Evolutionary conservation across 371 early-diverging fungal species (phyloP), one percentile per base, ranked within the genome.

Genomic region (Smittium mucronatum): DNA sequence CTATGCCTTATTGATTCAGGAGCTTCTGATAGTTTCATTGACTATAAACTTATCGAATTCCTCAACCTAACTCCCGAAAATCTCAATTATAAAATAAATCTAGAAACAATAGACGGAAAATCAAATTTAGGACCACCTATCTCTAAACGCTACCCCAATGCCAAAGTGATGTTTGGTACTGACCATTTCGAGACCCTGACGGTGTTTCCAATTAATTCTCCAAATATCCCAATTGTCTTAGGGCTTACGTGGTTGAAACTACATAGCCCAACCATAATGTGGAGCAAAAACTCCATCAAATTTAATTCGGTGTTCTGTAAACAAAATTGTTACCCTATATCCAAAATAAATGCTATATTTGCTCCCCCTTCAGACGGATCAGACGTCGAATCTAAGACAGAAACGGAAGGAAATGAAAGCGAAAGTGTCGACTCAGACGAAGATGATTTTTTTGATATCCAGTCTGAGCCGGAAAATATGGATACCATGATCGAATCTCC

Each of bases 241-340:
- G 63, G 63, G 21, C 21, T 63, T 11, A 5, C 63, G 21, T 63
- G 63, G 63, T 21, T 63, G 21, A 63, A 63, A 21, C 63, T 35
- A 63, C 31, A 63, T 35, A 63, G 34, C 33, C 34, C 63, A 21
- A 63, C 34, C 21, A 63, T 63, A 34, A 63, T 21, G 21, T 63
- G 63, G 31, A 35, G 21, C 21, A 63, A 63, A 31, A 63, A 63
- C 21, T 11, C 5, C 5, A 63, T 63, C 5, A 31, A 63, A 63
- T 63, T 63, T 63, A 21, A 63, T 11, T 34, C 34, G 5, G 63
- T 11, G 5, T 34, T 34, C 34, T 32, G 63, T 21, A 63, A 63
- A 21, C 63, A 63, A 63, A 63, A 31, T 63, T 32, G 31, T 35
- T 11, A 31, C 21, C 33, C 5, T 11, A 63, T 11, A 63, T 11